Evolutionary conservation across 352 stramenopile genomes (phyloP), one percentile per base, ranked within the genome.

Genomic region (Pythium apleroticum): DNA sequence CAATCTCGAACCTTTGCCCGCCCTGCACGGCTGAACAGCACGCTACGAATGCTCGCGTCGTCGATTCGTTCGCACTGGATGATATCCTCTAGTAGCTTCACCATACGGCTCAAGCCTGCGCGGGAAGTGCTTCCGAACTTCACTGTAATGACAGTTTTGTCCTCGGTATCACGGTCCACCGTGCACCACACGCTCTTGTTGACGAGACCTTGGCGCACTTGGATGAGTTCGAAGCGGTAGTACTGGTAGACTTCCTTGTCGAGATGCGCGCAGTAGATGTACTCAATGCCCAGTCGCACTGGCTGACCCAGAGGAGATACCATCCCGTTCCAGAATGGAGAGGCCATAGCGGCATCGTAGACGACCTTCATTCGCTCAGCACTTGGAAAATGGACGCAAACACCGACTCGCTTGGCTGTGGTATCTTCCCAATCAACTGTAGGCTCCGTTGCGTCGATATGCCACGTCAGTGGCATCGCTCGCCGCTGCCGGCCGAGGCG

Each of bases 261-360:
- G 24, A 68, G 30, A 10, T 49, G 39, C 9, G 53, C 50, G 3
- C 30, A 52, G 24, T 72, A 72, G 27, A 60, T 57, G 24, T 64
- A 43, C 58, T 72, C 65, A 19, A 72, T 31, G 10, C 35, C 45
- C 3, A 63, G 46, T 20, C 65, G 65, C n/a, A 72, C 59, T 1
- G 58, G 65, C 43, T 72, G 65, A 0, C 65, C 65, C 12, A 43
- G 25, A 0, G 65, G 65, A 15, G n/a, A 62, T 14, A 61, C 54
- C 12, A 56, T 54, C 20, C 20, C 49, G 14, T 12, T 52, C 43
- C 20, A 28, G 43, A 41, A 22, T 41, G 25, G 10, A 14, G 25
- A 53, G n/a, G 22, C 11, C 5, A 35, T 8, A 10, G 46, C 46
- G 24, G 46, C 46, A 11, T 31, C 46, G 15, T 53, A 53, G 25